These are phyloP conservation scores for Phytophthora hybrid DNA, from an alignment of 352 stramenopile genomes.

Conservation along the genomic window DNA sequence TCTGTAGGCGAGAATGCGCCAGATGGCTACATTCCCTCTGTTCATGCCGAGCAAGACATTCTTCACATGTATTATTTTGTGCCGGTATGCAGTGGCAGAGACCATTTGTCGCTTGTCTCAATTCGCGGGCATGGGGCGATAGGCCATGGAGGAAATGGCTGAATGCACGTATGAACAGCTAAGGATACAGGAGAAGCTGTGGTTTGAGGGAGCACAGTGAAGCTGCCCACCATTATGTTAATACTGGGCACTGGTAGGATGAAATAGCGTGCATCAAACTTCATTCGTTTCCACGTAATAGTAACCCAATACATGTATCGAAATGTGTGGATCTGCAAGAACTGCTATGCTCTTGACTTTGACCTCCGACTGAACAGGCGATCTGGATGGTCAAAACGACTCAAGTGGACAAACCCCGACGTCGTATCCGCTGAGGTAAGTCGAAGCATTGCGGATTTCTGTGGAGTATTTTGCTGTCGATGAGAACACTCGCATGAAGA, in stretches of 20 bases:
- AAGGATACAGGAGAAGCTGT: too few relatives aligned
- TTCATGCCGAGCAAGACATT: neutral
- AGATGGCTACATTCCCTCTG: constrained; percentile 6
- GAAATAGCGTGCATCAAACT: too few relatives aligned
- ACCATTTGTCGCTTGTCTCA: constrained; percentile 11
- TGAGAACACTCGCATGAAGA: constrained; percentile 22
- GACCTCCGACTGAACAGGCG: constrained; percentile 11
- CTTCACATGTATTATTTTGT: neutral
- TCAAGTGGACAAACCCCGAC: neutral
- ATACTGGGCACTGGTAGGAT: too few relatives aligned
- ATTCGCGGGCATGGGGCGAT: neutral
- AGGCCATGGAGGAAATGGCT: too few relatives aligned
- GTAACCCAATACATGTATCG: too few relatives aligned
- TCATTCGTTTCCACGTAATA: too few relatives aligned
- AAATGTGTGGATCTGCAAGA: constrained; percentile 5
- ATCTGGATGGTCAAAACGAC: constrained; percentile 11
- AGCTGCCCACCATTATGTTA: too few relatives aligned
- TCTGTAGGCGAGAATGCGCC: neutral
- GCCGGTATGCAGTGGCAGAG: constrained; percentile 1
- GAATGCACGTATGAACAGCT: too few relatives aligned
- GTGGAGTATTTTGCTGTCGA: constrained; percentile 1
- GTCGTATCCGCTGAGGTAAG: constrained; percentile 7
- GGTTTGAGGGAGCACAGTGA: too few relatives aligned
- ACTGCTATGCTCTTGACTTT: constrained; percentile 19
- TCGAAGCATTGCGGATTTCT: neutral